A percentile compares a stretch with the other conserved stretches of the same genome.
These are phyloP conservation scores for Rehmannia glutinosa DNA, from an alignment of 257 asterid genomes.

Conservation along the genomic window DNA sequence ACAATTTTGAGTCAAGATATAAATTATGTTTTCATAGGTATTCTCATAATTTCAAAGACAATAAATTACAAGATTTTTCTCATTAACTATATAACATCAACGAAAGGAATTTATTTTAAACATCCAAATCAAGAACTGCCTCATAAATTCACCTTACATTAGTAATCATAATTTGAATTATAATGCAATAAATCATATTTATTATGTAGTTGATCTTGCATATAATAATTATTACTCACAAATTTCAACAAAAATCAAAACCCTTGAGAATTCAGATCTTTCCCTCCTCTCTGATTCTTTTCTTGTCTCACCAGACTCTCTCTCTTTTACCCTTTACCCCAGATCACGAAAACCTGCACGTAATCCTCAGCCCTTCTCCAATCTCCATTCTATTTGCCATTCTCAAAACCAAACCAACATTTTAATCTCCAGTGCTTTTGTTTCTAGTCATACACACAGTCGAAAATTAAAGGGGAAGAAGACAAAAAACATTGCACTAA, in stretches of 20 bases:
- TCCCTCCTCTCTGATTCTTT: constrained; percentile 20
- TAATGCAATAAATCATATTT: background rate
- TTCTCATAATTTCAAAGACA: no score
- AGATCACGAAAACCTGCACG: constrained; percentile 3
- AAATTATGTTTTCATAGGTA: no score
- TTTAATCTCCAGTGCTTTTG: background rate
- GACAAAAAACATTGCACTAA: background rate
- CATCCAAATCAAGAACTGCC: no score
- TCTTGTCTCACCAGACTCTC: background rate
- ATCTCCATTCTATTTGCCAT: background rate
- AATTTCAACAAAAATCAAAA: background rate
- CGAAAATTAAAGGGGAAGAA: background rate
- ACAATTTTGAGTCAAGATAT: no score
- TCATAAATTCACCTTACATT: background rate
- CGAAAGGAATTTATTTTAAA: no score
- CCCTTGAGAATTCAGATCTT: background rate
- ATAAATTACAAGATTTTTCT: no score
- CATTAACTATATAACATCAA: no score
- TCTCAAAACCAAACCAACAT: background rate
- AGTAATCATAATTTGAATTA: background rate
- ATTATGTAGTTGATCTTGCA: background rate
- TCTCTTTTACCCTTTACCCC: background rate
- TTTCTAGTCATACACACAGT: background rate
- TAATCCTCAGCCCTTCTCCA: background rate
- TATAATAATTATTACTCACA: background rate